Evolutionary conservation across 257 asterid genomes (phyloP).

Genomic region (Rauvolfia tetraphylla): DNA sequence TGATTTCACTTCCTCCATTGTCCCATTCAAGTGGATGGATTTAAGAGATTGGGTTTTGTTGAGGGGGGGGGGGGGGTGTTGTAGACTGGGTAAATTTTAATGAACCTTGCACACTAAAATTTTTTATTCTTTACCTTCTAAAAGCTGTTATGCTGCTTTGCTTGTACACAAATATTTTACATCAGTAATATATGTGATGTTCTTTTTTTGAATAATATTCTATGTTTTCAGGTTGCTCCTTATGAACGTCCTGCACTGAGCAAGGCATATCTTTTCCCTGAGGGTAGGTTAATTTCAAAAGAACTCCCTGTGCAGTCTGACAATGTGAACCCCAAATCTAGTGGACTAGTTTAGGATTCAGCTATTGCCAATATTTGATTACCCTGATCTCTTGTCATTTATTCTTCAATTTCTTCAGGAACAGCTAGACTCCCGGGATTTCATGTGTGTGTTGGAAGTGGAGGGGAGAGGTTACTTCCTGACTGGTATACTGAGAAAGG

Average conservation of each 20-base stretch:
- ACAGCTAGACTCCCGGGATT: conserved; percentile 97
- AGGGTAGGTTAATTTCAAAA: conserved; percentile 55
- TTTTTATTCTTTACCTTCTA: neutral
- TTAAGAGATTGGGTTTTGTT: neutral
- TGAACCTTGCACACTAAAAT: neutral
- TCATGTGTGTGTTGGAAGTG: conserved; percentile 94
- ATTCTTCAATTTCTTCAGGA: conserved; percentile 42
- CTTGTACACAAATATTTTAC: no score
- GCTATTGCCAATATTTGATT: neutral
- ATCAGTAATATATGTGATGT: neutral
- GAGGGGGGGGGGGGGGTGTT: neutral
- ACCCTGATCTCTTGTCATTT: neutral
- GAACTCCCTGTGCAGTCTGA: neutral
- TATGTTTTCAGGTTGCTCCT: conserved; percentile 81
- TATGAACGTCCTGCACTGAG: conserved; percentile 99
- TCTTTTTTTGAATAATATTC: neutral
- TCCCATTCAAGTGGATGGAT: neutral
- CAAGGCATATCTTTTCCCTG: conserved; percentile 89
- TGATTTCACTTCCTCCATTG: neutral
- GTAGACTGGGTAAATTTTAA: neutral
- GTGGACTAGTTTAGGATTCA: conserved; percentile 2
- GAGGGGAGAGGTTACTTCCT: conserved; percentile 94
- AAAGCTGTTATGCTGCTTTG: neutral
- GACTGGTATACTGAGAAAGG: conserved; percentile 98
- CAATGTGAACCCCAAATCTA: neutral